A percentile compares a stretch with the other conserved stretches of the same genome.
phyloP scores from a whole-genome alignment of 306 rosid species.

The Sicyos baderoa region DNA sequence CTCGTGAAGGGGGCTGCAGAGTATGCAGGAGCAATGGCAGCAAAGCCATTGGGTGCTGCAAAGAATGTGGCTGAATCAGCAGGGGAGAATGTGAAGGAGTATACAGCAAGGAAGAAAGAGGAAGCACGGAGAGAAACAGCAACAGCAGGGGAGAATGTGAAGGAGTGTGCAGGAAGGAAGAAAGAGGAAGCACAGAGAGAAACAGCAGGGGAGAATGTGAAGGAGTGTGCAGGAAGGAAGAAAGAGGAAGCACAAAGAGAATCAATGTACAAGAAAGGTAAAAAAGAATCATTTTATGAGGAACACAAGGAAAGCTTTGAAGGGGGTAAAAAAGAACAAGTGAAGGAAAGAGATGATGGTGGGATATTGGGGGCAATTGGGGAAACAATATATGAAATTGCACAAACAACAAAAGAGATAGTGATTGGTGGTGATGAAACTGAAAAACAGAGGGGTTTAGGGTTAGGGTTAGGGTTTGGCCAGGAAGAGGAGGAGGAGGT shows the following conservation, averaged over 20 bases:
- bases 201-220: slow-evolving; percentile 50
- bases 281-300: slow-evolving; percentile 9
- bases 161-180: slow-evolving; percentile 66
- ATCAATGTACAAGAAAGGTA: slow-evolving; percentile 28
- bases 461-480: neutral
- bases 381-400: slow-evolving; percentile 56
- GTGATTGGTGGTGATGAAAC: slow-evolving; percentile 34
- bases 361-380: slow-evolving; percentile 46
- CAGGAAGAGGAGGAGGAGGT: slow-evolving; percentile 4
- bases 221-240: slow-evolving; percentile 66
- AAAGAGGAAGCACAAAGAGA: slow-evolving; percentile 48
- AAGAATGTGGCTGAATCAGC: slow-evolving; percentile 41
- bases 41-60: slow-evolving; percentile 35
- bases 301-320: slow-evolving; percentile 7
- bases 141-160: slow-evolving; percentile 55
- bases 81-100: slow-evolving; percentile 58
- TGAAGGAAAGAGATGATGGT: slow-evolving; percentile 1
- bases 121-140: too few relatives aligned
- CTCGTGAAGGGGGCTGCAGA: slow-evolving; percentile 41
- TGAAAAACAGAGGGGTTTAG: slow-evolving; percentile 11
- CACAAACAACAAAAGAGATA: slow-evolving; percentile 38
- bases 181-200: too few relatives aligned
- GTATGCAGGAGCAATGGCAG: slow-evolving; percentile 46
- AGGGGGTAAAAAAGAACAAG: neutral
- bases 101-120: slow-evolving; percentile 63